A percentile compares a stretch with the other conserved stretches of the same genome.
Conservation (phyloP, 192 early-diverging fungal genomes). For the Geranomyces variabilis region DNA sequence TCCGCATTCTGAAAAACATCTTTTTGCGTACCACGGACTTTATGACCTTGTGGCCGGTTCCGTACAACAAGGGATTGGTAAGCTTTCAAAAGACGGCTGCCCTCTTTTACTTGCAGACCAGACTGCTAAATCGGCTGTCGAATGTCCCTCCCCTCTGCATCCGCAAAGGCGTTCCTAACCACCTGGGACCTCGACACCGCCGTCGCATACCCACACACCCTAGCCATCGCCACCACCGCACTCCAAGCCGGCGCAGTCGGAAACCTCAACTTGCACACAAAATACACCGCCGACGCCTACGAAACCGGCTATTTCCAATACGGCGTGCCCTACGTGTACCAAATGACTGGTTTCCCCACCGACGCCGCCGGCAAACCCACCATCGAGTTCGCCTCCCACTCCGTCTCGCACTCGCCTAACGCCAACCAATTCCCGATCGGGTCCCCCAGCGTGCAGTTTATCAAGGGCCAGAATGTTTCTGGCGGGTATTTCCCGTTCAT, state of each 20-base stretch:
- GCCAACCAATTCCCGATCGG: background rate
- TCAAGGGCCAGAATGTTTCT: background rate
- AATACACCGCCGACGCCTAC: slow-evolving; percentile 11
- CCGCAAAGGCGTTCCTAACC: slow-evolving; percentile 3
- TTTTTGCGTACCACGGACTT: background rate
- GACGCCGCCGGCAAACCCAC: background rate
- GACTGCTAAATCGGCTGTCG: too few species aligned
- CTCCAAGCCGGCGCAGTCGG: slow-evolving; percentile 1
- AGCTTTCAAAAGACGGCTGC: background rate
- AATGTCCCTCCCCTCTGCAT: too few species aligned
- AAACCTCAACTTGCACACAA: slow-evolving; percentile 15
- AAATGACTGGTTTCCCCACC: slow-evolving; percentile 6
- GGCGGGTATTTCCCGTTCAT: background rate
- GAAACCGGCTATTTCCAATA: slow-evolving; percentile 9
- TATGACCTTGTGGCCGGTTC: slow-evolving; percentile 8
- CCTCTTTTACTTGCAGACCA: too few species aligned
- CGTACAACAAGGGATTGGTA: slow-evolving; percentile 11
- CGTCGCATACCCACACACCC: background rate
- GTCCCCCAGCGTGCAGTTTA: background rate
- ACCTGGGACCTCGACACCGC: slow-evolving; percentile 14
- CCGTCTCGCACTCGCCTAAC: slow-evolving; percentile 9
- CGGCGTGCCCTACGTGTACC: slow-evolving; percentile 9
- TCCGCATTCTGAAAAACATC: slow-evolving; percentile 5
- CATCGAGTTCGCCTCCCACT: background rate
- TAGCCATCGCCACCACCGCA: slow-evolving; percentile 1